Evolutionary conservation across 2,329 filamentous ascomycete species (phyloP), one percentile per base, ranked within the genome.

Genomic region (Cercospora beticola): DNA sequence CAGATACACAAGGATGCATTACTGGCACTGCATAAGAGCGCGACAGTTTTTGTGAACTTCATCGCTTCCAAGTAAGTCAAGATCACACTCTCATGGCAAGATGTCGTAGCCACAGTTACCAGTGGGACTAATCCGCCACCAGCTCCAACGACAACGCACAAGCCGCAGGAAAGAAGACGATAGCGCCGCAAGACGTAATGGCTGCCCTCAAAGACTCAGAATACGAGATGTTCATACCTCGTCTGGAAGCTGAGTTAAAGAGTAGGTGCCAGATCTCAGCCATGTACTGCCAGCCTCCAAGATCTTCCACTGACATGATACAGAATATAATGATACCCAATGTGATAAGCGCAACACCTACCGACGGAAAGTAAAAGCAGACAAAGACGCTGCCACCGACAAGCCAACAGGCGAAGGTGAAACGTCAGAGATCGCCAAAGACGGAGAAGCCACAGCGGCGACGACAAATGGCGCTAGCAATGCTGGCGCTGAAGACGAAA

Each of bases 1-100:
- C 90, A 93, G 80, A 92, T 94, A 60, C 91, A 94, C 78, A 92
- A 89, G 76, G 93, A 93, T 81, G 92, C 92, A 52, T 87, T 94
- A 65, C 81, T 92, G 62, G 92, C 92, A 9, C 86, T 95, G 82
- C 90, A 88, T 73, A 94, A 94, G 81, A 91, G 90, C 79, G 90
- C 92, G 7, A 94, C 91, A 1, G 89, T 95, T 0, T 95, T 95
- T 76, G 90, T 95, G 74, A 94, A 88, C 81, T 92, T 94, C 78
- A 83, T 95, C 33, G 89, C 91, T 56, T 86, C 88, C 70, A 87
- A 89, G 92, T 94, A 85, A 65, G 90, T 84, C 23, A 9, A 33
- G 30, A 26, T 60, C 49, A 10, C 6, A 6, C n/a, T 18, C 21
- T 62, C 18, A 36, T 33, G 33, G 28, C 40, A 5, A 9, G 9